These are phyloP conservation scores for Gentiana straminea DNA, from an alignment of 257 asterid genomes.

Conservation along the genomic window DNA sequence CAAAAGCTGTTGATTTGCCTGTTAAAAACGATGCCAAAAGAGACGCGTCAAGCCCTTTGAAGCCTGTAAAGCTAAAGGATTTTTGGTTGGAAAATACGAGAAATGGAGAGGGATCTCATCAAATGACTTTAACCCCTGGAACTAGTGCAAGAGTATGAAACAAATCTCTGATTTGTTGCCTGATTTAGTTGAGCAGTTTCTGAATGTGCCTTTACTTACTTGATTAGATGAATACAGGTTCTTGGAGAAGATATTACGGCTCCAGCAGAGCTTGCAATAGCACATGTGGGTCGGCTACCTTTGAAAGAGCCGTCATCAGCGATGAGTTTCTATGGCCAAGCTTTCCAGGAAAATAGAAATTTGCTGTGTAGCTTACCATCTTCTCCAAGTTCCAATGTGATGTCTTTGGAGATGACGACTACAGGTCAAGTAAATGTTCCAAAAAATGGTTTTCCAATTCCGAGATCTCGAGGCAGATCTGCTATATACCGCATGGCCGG, in stretches of 20 bases:
- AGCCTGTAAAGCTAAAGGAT: conserved; percentile 18
- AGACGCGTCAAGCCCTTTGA: conserved; percentile 19
- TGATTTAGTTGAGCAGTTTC: background rate
- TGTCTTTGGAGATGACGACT: conserved; percentile 20
- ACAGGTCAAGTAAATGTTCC: conserved; percentile 26
- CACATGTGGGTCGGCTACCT: conserved; percentile 82
- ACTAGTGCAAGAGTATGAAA: conserved; percentile 32
- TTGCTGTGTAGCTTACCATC: conserved; percentile 23
- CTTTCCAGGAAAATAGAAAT: conserved; percentile 29
- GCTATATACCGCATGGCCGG: conserved; percentile 91
- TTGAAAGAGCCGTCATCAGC: conserved; percentile 55
- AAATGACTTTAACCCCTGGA: conserved; percentile 26
- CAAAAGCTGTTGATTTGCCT: conserved; percentile 46
- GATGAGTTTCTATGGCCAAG: conserved; percentile 40
- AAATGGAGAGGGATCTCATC: conserved; percentile 24
- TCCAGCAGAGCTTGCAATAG: conserved; percentile 90
- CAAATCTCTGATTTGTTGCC: background rate
- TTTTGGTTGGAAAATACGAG: conserved; percentile 24
- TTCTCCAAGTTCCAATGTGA: conserved; percentile 36
- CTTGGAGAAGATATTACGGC: conserved; percentile 52
- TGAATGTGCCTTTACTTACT: background rate
- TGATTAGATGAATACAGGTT: conserved; percentile 29
- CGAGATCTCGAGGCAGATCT: conserved; percentile 75
- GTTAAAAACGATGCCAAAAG: conserved; percentile 17
- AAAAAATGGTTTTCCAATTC: conserved; percentile 54